Conservation (phyloP, 2,329 filamentous ascomycete species). For the Phyllosticta ampelicida region DNA sequence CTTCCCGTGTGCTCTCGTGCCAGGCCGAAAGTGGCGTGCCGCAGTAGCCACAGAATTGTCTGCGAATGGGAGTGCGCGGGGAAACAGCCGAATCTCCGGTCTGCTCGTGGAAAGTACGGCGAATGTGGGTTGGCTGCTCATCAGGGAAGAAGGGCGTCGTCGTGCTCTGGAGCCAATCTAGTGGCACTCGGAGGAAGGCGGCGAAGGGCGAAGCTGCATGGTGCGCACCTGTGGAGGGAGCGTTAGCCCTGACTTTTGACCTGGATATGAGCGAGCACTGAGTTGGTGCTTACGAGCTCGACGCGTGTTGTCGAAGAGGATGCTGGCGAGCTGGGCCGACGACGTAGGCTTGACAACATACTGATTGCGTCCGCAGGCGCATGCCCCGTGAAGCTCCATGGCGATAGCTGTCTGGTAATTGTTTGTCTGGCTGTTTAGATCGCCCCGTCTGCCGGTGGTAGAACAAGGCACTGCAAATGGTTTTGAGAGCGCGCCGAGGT, state of each 20-base stretch:
- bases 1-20: constrained; percentile 59
- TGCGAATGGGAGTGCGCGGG: constrained; percentile 32
- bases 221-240: constrained; percentile 39
- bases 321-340: constrained; percentile 47
- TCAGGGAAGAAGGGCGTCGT: constrained; percentile 69
- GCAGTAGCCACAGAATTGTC: constrained; percentile 86
- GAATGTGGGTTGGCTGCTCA: constrained; percentile 45
- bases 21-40: constrained; percentile 77
- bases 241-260: background rate
- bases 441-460: background rate
- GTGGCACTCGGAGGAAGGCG: constrained; percentile 72
- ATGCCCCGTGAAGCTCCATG: constrained; percentile 55
- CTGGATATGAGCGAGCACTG: background rate
- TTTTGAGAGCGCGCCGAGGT: background rate
- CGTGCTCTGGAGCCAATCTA: constrained; percentile 67
- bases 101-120: constrained; percentile 29
- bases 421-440: background rate
- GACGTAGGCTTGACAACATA: constrained; percentile 61
- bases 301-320: constrained; percentile 64
- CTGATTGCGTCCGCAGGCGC: constrained; percentile 75
- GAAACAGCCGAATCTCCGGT: constrained; percentile 38
- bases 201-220: constrained; percentile 62
- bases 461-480: background rate
- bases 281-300: constrained; percentile 54
- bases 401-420: background rate